Evolutionary conservation across 2,329 filamentous ascomycete genomes (phyloP), one percentile per base, ranked within the genome.

Genomic region (Monosporascus sp.): DNA sequence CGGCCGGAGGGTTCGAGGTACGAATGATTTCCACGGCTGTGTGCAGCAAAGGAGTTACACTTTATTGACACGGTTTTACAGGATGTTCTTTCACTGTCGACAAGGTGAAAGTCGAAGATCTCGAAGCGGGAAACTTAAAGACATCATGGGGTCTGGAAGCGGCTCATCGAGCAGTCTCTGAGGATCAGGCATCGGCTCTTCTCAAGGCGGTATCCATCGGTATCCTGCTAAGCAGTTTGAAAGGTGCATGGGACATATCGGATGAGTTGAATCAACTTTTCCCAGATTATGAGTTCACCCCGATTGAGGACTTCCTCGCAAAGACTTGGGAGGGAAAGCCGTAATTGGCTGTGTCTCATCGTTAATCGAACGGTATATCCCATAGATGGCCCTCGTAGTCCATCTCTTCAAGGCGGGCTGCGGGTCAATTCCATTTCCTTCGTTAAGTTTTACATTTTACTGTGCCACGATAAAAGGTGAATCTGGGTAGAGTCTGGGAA

Each of bases 61-160:
- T 55, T 56, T 49, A 47, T 45, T 64, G 2, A 62, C 48, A 50
- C 44, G 3, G 31, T 5, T 52, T n/a, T 37, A 18, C 43, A 73
- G 69, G 69, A 11, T 47, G 55, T 4, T 53, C 66, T 5, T 76
- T 78, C 51, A 50, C 55, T 0, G 58, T 81, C 9, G 75, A 80
- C 5, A 70, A 69, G n/a, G 65, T 82, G 1, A 70, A 68, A 37
- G 50, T 70, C 1, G 68, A 72, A 48, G 79, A 83, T 58, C 71
- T 83, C 5, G 63, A 74, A 58, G 70, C 65, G 3, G 78, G 76
- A 6, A 52, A 53, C 14, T 57, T 75, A 2, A 68, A 69, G 15
- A 64, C 71, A 0, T 70, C 69, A 3, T 80, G 78, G 77, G 52
- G 64, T 20, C 61, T 75, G 27, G 20, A 58, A 44, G 59, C 58